phyloP scores from a whole-genome alignment of 2,329 filamentous ascomycete genomes.

The Trichoderma sp. region DNA sequence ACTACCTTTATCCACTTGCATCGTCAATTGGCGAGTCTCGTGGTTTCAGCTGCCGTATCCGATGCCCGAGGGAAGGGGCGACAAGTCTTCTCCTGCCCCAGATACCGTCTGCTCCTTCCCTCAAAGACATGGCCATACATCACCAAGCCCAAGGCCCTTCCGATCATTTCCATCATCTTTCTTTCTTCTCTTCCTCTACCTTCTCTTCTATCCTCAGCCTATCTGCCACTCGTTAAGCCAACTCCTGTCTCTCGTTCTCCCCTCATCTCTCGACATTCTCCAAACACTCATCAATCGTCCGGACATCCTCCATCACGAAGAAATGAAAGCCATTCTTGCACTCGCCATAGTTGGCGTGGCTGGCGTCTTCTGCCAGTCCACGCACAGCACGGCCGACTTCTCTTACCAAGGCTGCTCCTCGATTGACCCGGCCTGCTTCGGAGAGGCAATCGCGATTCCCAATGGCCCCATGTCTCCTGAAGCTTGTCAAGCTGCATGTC shows the following conservation, averaged over 20 bases:
- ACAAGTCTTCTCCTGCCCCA: not conserved
- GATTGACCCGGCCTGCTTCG: conserved; percentile 37
- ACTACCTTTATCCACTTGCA: not conserved
- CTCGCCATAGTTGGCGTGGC: conserved; percentile 33
- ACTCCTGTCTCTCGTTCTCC: conserved; percentile 6
- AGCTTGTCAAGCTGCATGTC: conserved; percentile 37
- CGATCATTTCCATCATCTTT: not conserved
- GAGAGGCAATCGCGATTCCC: conserved; percentile 33
- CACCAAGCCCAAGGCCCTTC: not conserved
- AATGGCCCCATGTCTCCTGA: conserved; percentile 35
- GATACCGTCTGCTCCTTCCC: not conserved
- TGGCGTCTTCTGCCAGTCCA: conserved; percentile 31
- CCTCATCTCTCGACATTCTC: conserved; percentile 6
- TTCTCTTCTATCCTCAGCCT: not conserved
- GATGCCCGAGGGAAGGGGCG: not conserved
- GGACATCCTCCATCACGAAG: conserved; percentile 2
- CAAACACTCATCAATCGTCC: not conserved
- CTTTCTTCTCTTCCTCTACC: not conserved
- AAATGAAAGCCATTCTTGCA: conserved; percentile 35
- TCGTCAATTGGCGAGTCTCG: not conserved
- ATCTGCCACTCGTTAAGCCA: not conserved
- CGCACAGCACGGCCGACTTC: conserved; percentile 33
- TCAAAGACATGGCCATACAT: not conserved
- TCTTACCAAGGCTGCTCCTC: conserved; percentile 37
- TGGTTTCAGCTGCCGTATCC: not conserved